phyloP scores from a whole-genome alignment of 2,329 filamentous ascomycete genomes.

The Fusarium heterosporum region DNA sequence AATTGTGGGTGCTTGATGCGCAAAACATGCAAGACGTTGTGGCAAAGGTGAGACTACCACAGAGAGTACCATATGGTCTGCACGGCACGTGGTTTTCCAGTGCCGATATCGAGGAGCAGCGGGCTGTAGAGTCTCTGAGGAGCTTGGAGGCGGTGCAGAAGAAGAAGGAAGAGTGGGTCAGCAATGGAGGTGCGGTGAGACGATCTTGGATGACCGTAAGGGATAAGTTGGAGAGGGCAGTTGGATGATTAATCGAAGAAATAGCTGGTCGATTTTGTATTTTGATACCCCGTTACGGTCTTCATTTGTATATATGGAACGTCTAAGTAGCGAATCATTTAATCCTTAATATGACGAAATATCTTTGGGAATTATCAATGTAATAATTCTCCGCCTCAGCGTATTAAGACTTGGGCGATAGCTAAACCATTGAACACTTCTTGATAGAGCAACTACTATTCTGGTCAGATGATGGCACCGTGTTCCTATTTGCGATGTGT shows the following conservation, averaged over 20 bases:
- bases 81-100: conserved; percentile 72
- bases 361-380: background rate
- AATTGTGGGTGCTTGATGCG: conserved; percentile 77
- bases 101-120: conserved; percentile 63
- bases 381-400: too few species aligned
- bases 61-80: conserved; percentile 76
- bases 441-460: too few species aligned
- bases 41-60: conserved; percentile 69
- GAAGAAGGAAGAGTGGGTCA: background rate
- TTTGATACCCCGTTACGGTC: conserved; percentile 5
- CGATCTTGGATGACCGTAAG: background rate
- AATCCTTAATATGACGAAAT: background rate
- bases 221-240: conserved; percentile 8
- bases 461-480: too few species aligned
- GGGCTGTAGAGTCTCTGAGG: conserved; percentile 40
- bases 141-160: background rate
- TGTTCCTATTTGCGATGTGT: too few species aligned
- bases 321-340: background rate
- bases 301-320: background rate
- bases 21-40: conserved; percentile 70
- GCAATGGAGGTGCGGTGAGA: background rate
- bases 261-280: fast-evolving
- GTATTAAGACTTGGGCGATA: too few species aligned
- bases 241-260: background rate
- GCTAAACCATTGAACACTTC: too few species aligned